These are phyloP conservation scores for Septoria petroselini DNA, from an alignment of 2,329 filamentous ascomycete genomes.

Conservation along the genomic window DNA sequence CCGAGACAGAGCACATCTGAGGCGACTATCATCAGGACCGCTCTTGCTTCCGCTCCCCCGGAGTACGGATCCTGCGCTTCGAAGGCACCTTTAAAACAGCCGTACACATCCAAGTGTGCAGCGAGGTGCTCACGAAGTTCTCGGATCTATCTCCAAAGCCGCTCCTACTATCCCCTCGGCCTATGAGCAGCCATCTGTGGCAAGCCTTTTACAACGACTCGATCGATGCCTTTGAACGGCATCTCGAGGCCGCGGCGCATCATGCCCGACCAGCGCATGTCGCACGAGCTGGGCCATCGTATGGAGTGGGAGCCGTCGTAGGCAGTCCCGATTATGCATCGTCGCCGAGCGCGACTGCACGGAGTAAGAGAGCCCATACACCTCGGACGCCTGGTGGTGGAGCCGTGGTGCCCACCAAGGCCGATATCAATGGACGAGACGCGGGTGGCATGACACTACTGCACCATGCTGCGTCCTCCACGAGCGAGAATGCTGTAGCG, in stretches of 20 bases:
- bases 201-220: constrained; percentile 96
- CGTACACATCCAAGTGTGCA: constrained; percentile 82
- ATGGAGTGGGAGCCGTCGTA: constrained; percentile 35
- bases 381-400: constrained; percentile 49
- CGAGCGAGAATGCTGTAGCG: constrained; percentile 62
- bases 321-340: constrained; percentile 47
- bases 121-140: constrained; percentile 72
- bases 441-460: constrained; percentile 76
- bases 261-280: constrained; percentile 50
- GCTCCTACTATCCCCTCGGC: constrained; percentile 43
- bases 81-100: constrained; percentile 79
- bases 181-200: constrained; percentile 96
- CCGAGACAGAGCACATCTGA: neutral
- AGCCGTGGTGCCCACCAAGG: constrained; percentile 51
- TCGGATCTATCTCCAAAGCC: constrained; percentile 40
- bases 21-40: neutral
- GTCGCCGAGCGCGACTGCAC: constrained; percentile 44
- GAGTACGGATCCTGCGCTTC: constrained; percentile 46
- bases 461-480: constrained; percentile 77
- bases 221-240: constrained; percentile 90
- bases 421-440: constrained; percentile 83
- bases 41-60: constrained; percentile 5
- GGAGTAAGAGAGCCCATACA: constrained; percentile 34
- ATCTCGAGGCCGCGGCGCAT: constrained; percentile 67
- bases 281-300: constrained; percentile 40